Base-by-base conservation (phyloP, 345 rosid species). In the Combretum micranthum region DNA sequence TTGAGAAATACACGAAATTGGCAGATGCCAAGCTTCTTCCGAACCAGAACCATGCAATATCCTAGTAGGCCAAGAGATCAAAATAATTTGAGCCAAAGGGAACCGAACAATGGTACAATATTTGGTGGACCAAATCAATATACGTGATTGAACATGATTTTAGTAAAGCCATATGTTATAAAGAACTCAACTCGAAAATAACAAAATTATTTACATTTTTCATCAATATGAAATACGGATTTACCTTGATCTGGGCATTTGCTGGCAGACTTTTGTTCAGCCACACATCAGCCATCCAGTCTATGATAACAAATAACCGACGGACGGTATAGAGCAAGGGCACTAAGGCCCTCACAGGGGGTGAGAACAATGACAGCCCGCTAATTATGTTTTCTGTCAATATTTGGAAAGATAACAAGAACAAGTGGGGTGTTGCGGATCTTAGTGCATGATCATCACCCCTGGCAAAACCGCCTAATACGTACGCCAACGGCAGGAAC, bases 391-490 rank as follows among this genome's bases (percentile, higher is more conserved):
- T 93, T 74, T 89, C 96, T 0, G 96, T 80, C 19, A 93, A 82
- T 53, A 93, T 89, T 71, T 93, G 99, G 69, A 82, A 93, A 0
- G 96, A 85, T 20, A 87, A 88, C 69, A 89, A 62, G 78, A 89
- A 93, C 70, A 87, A 59, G 59, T 85, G 95, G 3, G 92, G 97
- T 0, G 99, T 87, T 0, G 90, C 87, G 15, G 92, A 87, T 20
- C 88, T 77, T 37, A 85, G 89, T 0, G 91, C 94, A 1, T 77
- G 72, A 9, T 85, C 84, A 48, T 89, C 96, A 2, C 90, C 97
- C 64, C 97, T 75, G 0, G 99, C 99, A 0, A 93, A 89, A 18
- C 97, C 99, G 0, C 99, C 97, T 60, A 93, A 45, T 22, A 83
- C 96, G 23, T 89, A 93, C 3, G 96, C 94, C 26, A 93, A 60